Evolutionary conservation across 2,329 filamentous ascomycete genomes (phyloP), one percentile per base, ranked within the genome.

Genomic region (Lachnellula occidentalis): DNA sequence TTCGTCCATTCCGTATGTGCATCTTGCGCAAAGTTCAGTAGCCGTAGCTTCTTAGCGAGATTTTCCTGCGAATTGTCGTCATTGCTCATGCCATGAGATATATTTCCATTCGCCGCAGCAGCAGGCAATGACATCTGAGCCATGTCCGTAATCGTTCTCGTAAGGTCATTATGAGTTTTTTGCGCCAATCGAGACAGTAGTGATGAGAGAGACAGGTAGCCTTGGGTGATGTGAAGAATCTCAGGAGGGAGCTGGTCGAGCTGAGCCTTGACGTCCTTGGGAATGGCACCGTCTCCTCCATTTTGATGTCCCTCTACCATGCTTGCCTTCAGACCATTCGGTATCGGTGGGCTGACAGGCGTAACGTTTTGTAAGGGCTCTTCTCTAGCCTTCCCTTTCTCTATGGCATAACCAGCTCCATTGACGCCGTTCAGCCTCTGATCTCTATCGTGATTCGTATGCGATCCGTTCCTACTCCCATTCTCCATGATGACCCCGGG

Each of bases 1-100:
- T 99, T 97, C 69, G 95, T 90, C 77, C 95, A 97, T 73, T 90
- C 90, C 31, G 86, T 84, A 66, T 96, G 86, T 66, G 87, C 83
- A 21, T 84, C 81, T 68, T 92, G 86, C 8, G 88, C 84, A 73
- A 94, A 95, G 43, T 88, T 82, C 56, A 96, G 72, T 51, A 96
- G 71, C 36, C 77, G 73, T 27, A 82, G 73, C 72, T 96, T 96
- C 73, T 95, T 96, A 34, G 79, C 76, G 12, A 88, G 66, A 66
- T 90, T 92, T 57, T 86, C 83, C 39, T 71, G 68, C 1, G 83
- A 85, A 19, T 73, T 76, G 64, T 88, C 84, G 52, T 84, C 80
- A 2, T 67, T 62, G 50, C 70, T 70, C 31, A 70, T 64, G 31
- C 66, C 55, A 52, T 73, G 69, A 34, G 72, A 69, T 4, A 72